Evolutionary conservation across 139 green algal species (phyloP).

Genomic region (Tetratostichococcus sp.): DNA sequence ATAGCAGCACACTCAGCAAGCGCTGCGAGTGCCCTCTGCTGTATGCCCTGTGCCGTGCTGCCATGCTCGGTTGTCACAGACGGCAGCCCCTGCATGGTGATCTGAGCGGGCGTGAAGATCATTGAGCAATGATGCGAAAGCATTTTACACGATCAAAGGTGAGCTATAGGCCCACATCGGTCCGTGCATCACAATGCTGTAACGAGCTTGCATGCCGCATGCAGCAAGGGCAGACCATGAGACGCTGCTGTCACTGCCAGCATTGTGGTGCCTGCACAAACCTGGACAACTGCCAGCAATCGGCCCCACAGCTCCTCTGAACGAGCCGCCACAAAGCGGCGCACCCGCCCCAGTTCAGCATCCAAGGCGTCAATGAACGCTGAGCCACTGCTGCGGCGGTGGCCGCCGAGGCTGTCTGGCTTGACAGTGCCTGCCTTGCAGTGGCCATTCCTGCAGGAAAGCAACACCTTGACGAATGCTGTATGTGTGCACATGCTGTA

Average conservation of each 20-base stretch:
- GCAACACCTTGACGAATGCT: not conserved
- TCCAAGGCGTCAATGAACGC: slow-evolving; percentile 11
- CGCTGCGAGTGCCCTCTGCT: not conserved
- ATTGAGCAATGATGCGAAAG: no score
- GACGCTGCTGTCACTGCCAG: no score
- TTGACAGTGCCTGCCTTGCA: not conserved
- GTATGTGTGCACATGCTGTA: no score
- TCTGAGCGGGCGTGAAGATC: no score
- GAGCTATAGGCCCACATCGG: no score
- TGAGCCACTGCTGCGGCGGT: not conserved
- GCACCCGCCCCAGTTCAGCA: slow-evolving; percentile 27
- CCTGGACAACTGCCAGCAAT: slow-evolving; percentile 21
- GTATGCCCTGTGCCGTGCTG: slow-evolving; percentile 5
- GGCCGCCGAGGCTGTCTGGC: no score
- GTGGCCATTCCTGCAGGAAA: slow-evolving; percentile 6
- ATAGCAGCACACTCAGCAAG: not conserved
- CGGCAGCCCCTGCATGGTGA: not conserved
- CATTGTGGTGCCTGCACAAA: no score
- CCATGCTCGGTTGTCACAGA: not conserved
- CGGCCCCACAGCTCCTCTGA: slow-evolving; percentile 34
- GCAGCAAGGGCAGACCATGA: no score
- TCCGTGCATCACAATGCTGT: no score
- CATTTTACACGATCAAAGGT: no score
- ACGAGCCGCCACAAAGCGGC: slow-evolving; percentile 9
- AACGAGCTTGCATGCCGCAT: no score